These are phyloP conservation scores for Acrodontium crateriforme DNA, from an alignment of 2,329 filamentous ascomycete genomes.

Conservation along the genomic window DNA sequence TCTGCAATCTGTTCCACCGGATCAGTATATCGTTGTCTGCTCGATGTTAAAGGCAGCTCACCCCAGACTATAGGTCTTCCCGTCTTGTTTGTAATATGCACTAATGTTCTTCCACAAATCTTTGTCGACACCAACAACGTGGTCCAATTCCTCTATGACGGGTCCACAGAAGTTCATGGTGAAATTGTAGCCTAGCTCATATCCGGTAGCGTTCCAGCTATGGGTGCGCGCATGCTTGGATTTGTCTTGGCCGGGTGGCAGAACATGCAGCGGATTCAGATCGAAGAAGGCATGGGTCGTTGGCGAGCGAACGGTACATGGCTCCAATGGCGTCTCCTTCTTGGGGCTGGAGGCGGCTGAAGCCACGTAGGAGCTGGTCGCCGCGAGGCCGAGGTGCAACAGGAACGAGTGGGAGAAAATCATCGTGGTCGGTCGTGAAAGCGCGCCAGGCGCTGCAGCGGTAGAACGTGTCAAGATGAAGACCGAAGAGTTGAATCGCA, in stretches of 20 bases:
- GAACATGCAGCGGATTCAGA: conserved; percentile 42
- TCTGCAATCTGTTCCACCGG: conserved; percentile 33
- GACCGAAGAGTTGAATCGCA: no score
- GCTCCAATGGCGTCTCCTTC: conserved; percentile 28
- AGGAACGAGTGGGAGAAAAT: no score
- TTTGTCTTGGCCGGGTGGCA: conserved; percentile 32
- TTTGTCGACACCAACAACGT: conserved; percentile 43
- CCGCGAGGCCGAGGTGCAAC: no score
- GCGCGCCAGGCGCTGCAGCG: no score
- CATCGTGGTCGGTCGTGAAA: no score
- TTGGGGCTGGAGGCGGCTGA: conserved; percentile 25
- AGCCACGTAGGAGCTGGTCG: conserved; percentile 6
- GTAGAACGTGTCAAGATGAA: no score
- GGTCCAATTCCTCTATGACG: conserved; percentile 46
- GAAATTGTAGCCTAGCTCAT: conserved; percentile 69
- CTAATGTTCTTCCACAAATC: conserved; percentile 57
- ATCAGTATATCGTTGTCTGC: background rate
- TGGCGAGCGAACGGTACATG: conserved; percentile 49
- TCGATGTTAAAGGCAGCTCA: conserved; percentile 29
- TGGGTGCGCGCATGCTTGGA: conserved; percentile 42
- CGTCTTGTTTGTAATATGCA: conserved; percentile 57
- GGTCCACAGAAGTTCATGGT: conserved; percentile 70
- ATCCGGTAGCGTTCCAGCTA: conserved; percentile 53
- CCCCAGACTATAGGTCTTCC: conserved; percentile 62
- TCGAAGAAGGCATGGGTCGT: conserved; percentile 51